Conservation (phyloP, 352 stramenopile species). For the Pythium graminicola region DNA sequence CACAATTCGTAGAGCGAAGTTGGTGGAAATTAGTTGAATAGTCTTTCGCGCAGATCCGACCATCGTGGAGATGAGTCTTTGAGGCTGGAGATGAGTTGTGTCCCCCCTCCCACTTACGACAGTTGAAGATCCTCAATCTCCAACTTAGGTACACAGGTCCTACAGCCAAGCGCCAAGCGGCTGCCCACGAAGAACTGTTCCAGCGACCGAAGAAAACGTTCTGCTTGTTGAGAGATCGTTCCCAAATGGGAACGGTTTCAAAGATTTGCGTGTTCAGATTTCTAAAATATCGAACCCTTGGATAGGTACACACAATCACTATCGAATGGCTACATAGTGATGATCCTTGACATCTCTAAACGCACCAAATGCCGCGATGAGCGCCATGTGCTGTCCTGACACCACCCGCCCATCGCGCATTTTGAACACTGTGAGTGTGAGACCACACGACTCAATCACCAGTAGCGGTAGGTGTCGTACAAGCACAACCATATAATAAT, state of each 20-base stretch:
- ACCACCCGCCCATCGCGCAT: constrained; percentile 14
- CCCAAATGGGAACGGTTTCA: neutral
- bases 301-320: neutral
- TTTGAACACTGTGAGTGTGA: constrained; percentile 20
- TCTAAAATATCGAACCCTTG: too few species aligned
- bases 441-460: constrained; percentile 12
- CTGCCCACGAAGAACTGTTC: too few species aligned
- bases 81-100: too few species aligned
- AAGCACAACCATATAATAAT: constrained; percentile 21
- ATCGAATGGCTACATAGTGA: constrained; percentile 5
- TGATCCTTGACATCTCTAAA: constrained; percentile 14
- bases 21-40: neutral
- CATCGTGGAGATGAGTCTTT: too few species aligned
- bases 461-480: constrained; percentile 1
- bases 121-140: constrained; percentile 9
- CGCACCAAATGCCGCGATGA: constrained; percentile 5
- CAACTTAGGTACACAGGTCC: constrained; percentile 16
- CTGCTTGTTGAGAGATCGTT: neutral
- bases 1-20: neutral
- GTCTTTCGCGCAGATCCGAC: neutral
- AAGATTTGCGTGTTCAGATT: neutral
- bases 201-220: too few species aligned
- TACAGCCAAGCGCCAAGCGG: too few species aligned
- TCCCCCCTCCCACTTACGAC: too few species aligned
- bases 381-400: constrained; percentile 14